These are phyloP conservation scores for Talaromyces liani DNA, from an alignment of 495 filamentous ascomycete genomes.

Conservation along the genomic window DNA sequence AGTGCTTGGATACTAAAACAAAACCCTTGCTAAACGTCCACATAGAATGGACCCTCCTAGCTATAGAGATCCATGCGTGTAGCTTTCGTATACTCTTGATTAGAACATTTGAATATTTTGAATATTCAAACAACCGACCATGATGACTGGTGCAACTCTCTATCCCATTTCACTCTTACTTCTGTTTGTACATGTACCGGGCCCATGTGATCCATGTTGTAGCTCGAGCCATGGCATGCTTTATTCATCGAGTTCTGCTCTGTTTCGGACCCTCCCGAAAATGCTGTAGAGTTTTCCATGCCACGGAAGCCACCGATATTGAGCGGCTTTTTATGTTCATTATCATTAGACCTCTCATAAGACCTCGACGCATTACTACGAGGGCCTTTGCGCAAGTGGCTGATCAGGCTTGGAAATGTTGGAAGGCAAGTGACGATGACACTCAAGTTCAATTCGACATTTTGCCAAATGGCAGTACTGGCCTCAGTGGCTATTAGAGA, in stretches of 20 bases:
- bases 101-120: conserved; percentile 2
- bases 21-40: conserved; percentile 2
- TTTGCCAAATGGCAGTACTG: neutral
- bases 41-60: neutral
- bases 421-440: conserved; percentile 1
- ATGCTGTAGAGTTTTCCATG: neutral
- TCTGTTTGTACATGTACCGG: conserved; percentile 1
- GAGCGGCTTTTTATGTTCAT: conserved; percentile 1
- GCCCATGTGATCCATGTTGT: neutral
- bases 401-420: conserved; percentile 2
- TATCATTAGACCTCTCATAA: conserved; percentile 2
- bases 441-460: conserved; percentile 1
- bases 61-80: conserved; percentile 2
- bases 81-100: neutral
- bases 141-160: neutral
- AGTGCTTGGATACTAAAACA: conserved; percentile 1
- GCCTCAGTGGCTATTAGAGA: conserved; percentile 1
- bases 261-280: neutral
- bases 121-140: conserved; percentile 1
- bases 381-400: conserved; percentile 1
- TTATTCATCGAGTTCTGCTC: conserved; percentile 2
- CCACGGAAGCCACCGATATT: neutral
- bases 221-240: conserved; percentile 1
- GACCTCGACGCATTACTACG: conserved; percentile 1
- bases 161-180: conserved; percentile 1